Base-by-base conservation (phyloP, 2,329 filamentous ascomycete genomes). In the Trichoderma harzianum region DNA sequence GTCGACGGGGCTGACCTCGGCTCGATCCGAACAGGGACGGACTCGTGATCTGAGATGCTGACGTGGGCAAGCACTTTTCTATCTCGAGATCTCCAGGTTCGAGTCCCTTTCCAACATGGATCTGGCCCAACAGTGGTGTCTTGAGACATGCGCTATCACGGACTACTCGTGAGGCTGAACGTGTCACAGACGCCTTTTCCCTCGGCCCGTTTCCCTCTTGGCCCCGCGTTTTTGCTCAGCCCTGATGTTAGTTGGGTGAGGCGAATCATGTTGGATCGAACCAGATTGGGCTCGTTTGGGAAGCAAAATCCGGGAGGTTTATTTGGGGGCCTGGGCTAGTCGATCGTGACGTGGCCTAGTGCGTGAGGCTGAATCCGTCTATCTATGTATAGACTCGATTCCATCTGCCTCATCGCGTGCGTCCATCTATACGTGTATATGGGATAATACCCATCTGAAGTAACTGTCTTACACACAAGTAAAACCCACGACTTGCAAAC, bases 141-240 rank as follows among this genome's bases (percentile, higher is more conserved):
- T 14, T n/a, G 28, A 24, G 11, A 53, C n/a, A 51, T 51, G 43
- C 43, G n/a, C n/a, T 8, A 51, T 51, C 43, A 21, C n/a, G 43
- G 7, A 51, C 43, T 51, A 3, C 43, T 18, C 7, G 43, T 51
- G 43, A 51, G 43, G 43, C 43, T 21, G 43, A 53, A 14, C 30
- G 57, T 65, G 43, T 21, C 39, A 34, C 43, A 55, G 14, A 24
- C n/a, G 21, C 28, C 63, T 2, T 53, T 53, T 7, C 47, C 47
- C 26, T 67, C 64, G 64, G 64, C 64, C 64, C 64, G 21, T 34
- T 32, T 21, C 18, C 34, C 36, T 7, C n/a, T 47, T 60, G 18
- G 26, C 65, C 65, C 65, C 65, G 65, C 65, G 58, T 61, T 47
- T 57, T n/a, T 21, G 32, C 11, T 43, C 51, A 39, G 64, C 64